Base-by-base conservation (phyloP, 1,139 yeast genomes). In the Geotrichum candidum region DNA sequence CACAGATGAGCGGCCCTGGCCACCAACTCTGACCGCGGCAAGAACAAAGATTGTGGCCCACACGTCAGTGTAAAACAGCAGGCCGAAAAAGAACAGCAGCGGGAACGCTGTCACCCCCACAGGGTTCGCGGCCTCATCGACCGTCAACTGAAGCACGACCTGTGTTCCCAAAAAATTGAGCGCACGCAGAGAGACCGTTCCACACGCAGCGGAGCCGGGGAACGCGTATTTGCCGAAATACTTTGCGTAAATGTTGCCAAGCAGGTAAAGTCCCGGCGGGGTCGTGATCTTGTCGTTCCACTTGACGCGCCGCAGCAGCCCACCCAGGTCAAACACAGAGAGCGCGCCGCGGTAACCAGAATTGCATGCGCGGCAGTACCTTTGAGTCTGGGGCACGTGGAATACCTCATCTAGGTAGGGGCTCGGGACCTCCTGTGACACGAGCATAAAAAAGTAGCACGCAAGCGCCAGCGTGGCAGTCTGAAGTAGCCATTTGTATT, bases 211-310 rank as follows among this genome's bases (percentile, higher is more conserved):
- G 27, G 46, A n/a, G 23, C 29, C 46, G 11, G 50, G 53, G 27
- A 53, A 23, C 9, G 22, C 48, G 22, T 53, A 51, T 7, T 23
- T 7, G 18, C 57, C 27, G 13, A 58, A n/a, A 38, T 54, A 46
- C 18, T 41, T 15, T 10, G 54, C 53, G 69, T 79, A 84, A 4
- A 75, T 59, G 65, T 80, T 81, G 0, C 92, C 96, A 11, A 91
- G 69, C 10, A 81, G 66, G 70, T 94, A 94, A 48, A 94, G 76
- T 0, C 99, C 99, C 0, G 99, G 99, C 1, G 99, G 99, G 0
- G 99, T 94, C 2, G 99, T 94, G 72, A 95, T 90, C 72, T 92
- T 94, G 46, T 85, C 80, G 72, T 94, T 94, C 97, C 98, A 94
- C 23, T 59, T 59, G 31, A 60, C 62, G 4, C 41, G 22, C 23